A percentile compares a stretch with the other conserved stretches of the same genome.
Conservation (phyloP, 176 grass and related monocot genomes). For the Aegilops speltoides region DNA sequence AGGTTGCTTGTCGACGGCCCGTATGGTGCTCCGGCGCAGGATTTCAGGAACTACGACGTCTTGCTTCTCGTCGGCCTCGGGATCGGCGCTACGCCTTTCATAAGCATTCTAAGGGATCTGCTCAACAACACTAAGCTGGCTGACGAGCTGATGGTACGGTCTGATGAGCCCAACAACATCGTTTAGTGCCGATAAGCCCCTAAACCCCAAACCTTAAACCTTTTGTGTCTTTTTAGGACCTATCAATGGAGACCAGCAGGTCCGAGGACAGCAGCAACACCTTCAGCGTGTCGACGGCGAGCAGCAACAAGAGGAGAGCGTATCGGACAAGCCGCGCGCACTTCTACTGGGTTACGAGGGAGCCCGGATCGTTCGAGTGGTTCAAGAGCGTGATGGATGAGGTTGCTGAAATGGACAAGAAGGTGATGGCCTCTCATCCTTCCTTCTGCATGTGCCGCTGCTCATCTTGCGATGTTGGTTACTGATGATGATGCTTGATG, state of each 20-base stretch:
- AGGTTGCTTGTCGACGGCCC: constrained; percentile 81
- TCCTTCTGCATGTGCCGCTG: neutral
- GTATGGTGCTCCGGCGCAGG: constrained; percentile 72
- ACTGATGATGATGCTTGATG: neutral
- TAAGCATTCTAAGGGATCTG: constrained; percentile 81
- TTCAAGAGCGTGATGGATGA: constrained; percentile 92
- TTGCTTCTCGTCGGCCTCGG: constrained; percentile 77
- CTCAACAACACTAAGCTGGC: constrained; percentile 81
- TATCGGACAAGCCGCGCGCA: constrained; percentile 60
- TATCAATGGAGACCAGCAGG: constrained; percentile 67
- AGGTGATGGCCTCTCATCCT: constrained; percentile 29
- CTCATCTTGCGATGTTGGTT: neutral
- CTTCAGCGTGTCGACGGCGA: constrained; percentile 35
- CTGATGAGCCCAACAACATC: too few relatives aligned
- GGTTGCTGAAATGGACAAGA: constrained; percentile 83
- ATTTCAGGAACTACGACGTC: constrained; percentile 82
- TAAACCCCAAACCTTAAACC: too few relatives aligned
- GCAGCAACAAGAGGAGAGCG: constrained; percentile 55
- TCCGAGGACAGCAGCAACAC: constrained; percentile 52
- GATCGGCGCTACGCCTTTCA: constrained; percentile 83
- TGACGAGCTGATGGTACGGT: constrained; percentile 52
- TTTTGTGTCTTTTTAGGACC: constrained; percentile 37
- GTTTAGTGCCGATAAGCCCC: too few relatives aligned
- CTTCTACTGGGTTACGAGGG: constrained; percentile 95
- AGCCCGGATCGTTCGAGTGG: constrained; percentile 82